Evolutionary conservation across 768 basidiomycete genomes (phyloP), one percentile per base, ranked within the genome.

Genomic region (Asterophora lycoperdoides): DNA sequence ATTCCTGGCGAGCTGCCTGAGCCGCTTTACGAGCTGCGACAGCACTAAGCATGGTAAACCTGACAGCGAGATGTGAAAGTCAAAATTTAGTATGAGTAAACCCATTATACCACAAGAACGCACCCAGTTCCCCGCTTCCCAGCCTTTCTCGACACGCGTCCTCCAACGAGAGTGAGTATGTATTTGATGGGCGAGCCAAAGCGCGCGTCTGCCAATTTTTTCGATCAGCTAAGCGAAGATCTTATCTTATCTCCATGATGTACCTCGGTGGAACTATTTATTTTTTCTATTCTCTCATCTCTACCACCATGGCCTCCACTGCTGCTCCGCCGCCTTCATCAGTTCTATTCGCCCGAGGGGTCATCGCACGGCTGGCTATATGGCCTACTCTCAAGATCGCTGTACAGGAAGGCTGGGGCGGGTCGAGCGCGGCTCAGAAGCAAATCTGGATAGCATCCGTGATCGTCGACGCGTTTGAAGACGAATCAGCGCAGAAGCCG

Each of bases 301-400:
- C 13, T 20, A 47, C 35, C 39, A 49, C 45, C 43, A 65, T 65
- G 62, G 49, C 53, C 51, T 40, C 54, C 6, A 23, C 62, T 15
- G 15, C 62, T 20, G 52, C 64, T 30, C 74, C 78, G 4, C 65
- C 79, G 15, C 65, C 74, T 0, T 60, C 73, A 5, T 74, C 80
- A 9, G 61, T 90, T 36, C 77, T 90, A 49, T 94, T 96, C 58
- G 93, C 94, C 10, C 83, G 92, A 17, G 91, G 92, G 2, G 80
- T 88, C 4, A 77, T 95, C 50, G 84, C 93, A 19, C 79, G 93
- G 45, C 77, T 98, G 41, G 75, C 77, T 10, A 70, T 84, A 47
- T 98, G 94, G 94, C 79, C 89, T 38, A 89, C 84, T 2, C 78
- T 97, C 20, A 84, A 86, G 35, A 72, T 95, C 60, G 94, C 93